A percentile compares a stretch with the other conserved stretches of the same genome.
phyloP scores from a whole-genome alignment of 179 eudicot genomes.

The Amaranthus tricolor region DNA sequence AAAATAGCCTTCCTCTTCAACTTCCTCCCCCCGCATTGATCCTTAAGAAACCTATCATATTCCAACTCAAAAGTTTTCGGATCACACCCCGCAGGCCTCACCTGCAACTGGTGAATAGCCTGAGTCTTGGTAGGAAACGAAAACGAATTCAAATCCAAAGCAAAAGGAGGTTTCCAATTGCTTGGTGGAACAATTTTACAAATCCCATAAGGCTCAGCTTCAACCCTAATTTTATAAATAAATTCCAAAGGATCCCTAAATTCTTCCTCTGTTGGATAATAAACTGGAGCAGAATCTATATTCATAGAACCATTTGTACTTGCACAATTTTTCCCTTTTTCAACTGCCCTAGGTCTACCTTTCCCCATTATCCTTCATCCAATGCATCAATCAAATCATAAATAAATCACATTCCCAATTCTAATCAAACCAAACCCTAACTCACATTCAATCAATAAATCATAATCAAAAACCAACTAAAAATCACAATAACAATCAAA shows the following conservation, averaged over 20 bases:
- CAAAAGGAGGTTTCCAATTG: constrained; percentile 91
- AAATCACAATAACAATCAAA: constrained; percentile 11
- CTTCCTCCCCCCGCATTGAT: constrained; percentile 73
- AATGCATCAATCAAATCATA: constrained; percentile 29
- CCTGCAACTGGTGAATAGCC: constrained; percentile 89
- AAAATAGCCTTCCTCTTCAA: constrained; percentile 71
- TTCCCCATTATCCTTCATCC: constrained; percentile 64
- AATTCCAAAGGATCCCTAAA: constrained; percentile 87
- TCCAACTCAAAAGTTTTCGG: constrained; percentile 88
- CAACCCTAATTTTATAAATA: constrained; percentile 79
- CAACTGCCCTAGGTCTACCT: constrained; percentile 90
- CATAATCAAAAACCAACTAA: not conserved
- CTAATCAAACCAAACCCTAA: constrained; percentile 26
- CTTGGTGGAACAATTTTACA: constrained; percentile 89
- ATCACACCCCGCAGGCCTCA: constrained; percentile 79
- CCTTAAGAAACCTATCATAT: constrained; percentile 72
- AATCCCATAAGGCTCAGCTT: constrained; percentile 89
- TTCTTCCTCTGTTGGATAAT: constrained; percentile 87
- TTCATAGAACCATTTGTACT: constrained; percentile 42
- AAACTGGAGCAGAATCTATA: constrained; percentile 74
- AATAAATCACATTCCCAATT: not conserved
- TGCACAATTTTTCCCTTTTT: constrained; percentile 79
- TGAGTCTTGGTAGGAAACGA: constrained; percentile 83
- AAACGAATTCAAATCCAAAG: constrained; percentile 63
- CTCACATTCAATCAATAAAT: constrained; percentile 3